Conservation (phyloP, 306 rosid genomes). For the Inga oerstediana region DNA sequence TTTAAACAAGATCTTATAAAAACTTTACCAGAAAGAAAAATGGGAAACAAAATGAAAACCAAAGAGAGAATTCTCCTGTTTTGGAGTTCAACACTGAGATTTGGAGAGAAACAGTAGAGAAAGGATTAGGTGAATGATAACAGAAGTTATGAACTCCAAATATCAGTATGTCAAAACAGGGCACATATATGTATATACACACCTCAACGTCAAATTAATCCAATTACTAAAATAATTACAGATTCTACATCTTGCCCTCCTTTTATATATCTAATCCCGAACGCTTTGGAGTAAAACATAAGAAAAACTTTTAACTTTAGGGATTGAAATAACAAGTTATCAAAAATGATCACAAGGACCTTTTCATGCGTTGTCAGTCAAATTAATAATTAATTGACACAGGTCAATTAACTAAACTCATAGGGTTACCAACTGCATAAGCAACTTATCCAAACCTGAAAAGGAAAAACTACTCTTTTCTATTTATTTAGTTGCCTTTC, state of each 20-base stretch:
- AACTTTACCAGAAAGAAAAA: not conserved
- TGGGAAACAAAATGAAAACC: no score
- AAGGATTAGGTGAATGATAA: not conserved
- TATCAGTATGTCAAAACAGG: not conserved
- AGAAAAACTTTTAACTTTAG: conserved; percentile 9
- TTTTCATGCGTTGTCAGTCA: not conserved
- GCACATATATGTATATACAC: no score
- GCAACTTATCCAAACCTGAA: not conserved
- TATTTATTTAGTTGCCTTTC: not conserved
- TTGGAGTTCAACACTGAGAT: no score
- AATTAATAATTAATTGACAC: conserved; percentile 27
- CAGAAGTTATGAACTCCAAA: not conserved
- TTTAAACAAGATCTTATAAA: no score
- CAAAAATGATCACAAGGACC: not conserved
- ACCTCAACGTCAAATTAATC: no score
- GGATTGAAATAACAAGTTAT: conserved; percentile 3
- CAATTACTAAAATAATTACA: not conserved
- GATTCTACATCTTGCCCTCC: not conserved
- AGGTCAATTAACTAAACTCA: not conserved
- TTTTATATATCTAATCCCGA: not conserved
- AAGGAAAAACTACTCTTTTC: not conserved
- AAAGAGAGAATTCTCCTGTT: no score
- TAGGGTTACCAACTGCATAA: not conserved
- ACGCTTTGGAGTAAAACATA: conserved; percentile 25
- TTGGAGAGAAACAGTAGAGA: not conserved